Percentiles rank a stretch among this genome's conserved stretches.
Conservation (phyloP, 75 land plant genomes). For the Picea sitchensis region DNA sequence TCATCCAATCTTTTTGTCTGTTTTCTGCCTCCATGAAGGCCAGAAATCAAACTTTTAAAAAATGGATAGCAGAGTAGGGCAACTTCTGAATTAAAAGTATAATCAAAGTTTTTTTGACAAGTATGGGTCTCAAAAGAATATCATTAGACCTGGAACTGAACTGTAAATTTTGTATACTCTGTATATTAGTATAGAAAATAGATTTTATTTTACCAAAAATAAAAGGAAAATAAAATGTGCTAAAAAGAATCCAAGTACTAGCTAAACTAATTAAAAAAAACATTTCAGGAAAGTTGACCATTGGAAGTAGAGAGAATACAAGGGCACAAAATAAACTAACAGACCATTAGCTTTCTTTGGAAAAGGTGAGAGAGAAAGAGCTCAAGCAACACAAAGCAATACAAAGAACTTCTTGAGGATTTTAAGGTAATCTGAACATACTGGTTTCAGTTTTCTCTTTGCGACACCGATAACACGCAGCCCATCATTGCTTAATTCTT, state of each 20-base stretch:
- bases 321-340: background rate
- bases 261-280: background rate
- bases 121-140: no score
- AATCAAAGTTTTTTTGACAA: no score
- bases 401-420: background rate
- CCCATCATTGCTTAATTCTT: constrained; percentile 48
- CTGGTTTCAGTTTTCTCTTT: constrained; percentile 19
- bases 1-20: no score
- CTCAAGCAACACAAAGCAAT: background rate
- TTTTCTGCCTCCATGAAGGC: no score
- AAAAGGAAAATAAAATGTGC: background rate
- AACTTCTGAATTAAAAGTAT: no score
- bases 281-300: background rate
- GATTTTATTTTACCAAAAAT: no score
- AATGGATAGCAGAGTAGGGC: no score
- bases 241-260: background rate
- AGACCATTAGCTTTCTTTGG: background rate
- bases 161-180: no score
- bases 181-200: no score
- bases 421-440: constrained; percentile 2
- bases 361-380: background rate
- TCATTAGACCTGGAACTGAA: no score
- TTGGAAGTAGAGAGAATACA: background rate
- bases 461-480: constrained; percentile 48
- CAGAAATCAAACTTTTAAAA: no score